Percentiles rank a stretch among this genome's conserved stretches.
Evolutionary conservation across 139 green algal species (phyloP).

Genomic region (Medakamo hakoo): DNA sequence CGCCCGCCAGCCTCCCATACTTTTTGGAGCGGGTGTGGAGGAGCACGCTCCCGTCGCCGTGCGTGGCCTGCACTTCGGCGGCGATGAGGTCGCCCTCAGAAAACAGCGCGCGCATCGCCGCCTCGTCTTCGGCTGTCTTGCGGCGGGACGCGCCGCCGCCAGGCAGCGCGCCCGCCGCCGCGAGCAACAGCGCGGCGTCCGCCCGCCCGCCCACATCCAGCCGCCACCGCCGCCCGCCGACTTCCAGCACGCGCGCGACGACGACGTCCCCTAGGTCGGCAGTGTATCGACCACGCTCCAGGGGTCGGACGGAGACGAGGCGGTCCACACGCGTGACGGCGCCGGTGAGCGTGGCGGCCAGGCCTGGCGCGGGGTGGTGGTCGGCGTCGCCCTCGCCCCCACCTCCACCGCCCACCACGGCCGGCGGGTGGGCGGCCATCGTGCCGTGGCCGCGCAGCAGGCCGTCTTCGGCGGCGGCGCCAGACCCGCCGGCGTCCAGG

Average conservation of each 20-base stretch:
- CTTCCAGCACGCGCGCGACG: slow-evolving; percentile 55
- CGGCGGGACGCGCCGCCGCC: slow-evolving; percentile 59
- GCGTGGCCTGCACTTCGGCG: slow-evolving; percentile 68
- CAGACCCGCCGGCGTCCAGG: background rate
- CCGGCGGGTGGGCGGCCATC: background rate
- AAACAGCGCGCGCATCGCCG: slow-evolving; percentile 71
- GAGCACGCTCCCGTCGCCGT: slow-evolving; percentile 46
- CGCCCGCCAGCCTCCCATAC: slow-evolving; percentile 60
- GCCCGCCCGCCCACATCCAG: slow-evolving; percentile 50
- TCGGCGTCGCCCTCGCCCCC: too few species aligned
- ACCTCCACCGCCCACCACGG: too few species aligned
- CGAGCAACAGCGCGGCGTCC: slow-evolving; percentile 58
- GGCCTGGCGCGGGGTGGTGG: background rate
- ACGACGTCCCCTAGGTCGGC: slow-evolving; percentile 69
- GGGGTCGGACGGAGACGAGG: slow-evolving; percentile 53
- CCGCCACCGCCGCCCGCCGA: slow-evolving; percentile 61
- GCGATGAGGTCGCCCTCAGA: slow-evolving; percentile 68
- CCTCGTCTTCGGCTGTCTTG: slow-evolving; percentile 74
- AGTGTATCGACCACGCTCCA: slow-evolving; percentile 37
- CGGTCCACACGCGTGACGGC: slow-evolving; percentile 61
- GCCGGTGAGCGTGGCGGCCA: slow-evolving; percentile 56
- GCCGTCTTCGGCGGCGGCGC: background rate
- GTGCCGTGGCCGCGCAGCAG: background rate
- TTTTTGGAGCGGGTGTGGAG: slow-evolving; percentile 73
- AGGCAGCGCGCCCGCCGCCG: slow-evolving; percentile 71